Evolutionary conservation across 495 filamentous ascomycete genomes (phyloP).

Genomic region (Tuber borchii): DNA sequence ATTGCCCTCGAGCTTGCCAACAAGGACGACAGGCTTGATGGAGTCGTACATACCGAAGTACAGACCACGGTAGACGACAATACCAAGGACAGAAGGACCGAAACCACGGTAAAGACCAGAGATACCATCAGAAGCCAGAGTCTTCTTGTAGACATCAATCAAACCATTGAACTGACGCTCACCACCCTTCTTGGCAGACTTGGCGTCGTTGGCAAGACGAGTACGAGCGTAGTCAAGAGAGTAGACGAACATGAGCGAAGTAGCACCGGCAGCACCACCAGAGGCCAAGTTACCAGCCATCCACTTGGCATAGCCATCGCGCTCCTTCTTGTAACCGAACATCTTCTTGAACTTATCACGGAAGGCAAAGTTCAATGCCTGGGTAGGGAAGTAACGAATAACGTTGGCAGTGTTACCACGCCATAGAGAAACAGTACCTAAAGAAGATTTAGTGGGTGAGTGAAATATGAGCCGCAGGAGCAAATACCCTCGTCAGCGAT

Average conservation of each 20-base stretch:
- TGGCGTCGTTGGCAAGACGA: conserved; percentile 99
- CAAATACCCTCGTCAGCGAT: conserved; percentile 65
- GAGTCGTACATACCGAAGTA: conserved; percentile 99
- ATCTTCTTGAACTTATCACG: conserved; percentile 99
- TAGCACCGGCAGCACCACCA: conserved; percentile 99
- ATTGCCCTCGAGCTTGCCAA: conserved; percentile 87
- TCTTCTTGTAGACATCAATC: conserved; percentile 99
- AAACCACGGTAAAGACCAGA: conserved; percentile 99
- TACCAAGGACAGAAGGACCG: conserved; percentile 96
- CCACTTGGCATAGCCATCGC: conserved; percentile 97
- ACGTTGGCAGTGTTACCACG: conserved; percentile 99
- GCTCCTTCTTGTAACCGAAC: conserved; percentile 99
- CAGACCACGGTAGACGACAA: conserved; percentile 99
- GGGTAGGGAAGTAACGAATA: conserved; percentile 99
- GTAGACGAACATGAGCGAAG: conserved; percentile 99
- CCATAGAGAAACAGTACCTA: conserved; percentile 75
- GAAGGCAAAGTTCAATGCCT: conserved; percentile 99
- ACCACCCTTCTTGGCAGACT: conserved; percentile 92
- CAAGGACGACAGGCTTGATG: conserved; percentile 95
- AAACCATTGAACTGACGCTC: conserved; percentile 99
- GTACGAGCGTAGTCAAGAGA: conserved; percentile 99
- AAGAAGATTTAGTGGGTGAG: conserved; percentile 14
- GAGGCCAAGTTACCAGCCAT: conserved; percentile 99
- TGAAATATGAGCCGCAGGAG: background rate
- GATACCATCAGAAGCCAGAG: conserved; percentile 93